Conservation (phyloP, 257 asterid species). For the Gentiana macrophylla region DNA sequence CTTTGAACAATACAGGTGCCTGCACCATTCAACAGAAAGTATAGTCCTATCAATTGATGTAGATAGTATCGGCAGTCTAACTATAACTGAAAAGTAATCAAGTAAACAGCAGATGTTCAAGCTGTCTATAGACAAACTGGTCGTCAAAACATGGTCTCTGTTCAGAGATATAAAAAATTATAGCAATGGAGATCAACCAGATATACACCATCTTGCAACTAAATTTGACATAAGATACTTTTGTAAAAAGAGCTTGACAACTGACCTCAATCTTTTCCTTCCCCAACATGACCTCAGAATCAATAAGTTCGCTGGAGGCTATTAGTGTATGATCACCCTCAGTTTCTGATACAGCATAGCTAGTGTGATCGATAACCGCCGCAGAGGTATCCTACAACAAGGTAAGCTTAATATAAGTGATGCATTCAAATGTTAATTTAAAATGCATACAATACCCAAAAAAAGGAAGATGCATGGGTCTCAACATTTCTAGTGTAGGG, state of each 20-base stretch:
- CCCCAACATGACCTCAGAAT: slow-evolving; percentile 59
- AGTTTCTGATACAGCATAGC: slow-evolving; percentile 51
- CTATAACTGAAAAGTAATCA: background rate
- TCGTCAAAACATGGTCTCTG: background rate
- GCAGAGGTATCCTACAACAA: slow-evolving; percentile 49
- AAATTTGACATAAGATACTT: background rate
- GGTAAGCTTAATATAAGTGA: background rate
- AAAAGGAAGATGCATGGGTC: background rate
- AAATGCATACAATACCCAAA: background rate
- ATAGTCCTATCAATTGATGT: background rate
- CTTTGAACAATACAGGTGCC: slow-evolving; percentile 89
- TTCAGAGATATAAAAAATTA: background rate
- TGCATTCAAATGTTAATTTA: too few species aligned
- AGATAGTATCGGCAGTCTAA: background rate
- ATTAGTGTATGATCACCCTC: slow-evolving; percentile 68
- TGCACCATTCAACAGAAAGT: slow-evolving; percentile 15
- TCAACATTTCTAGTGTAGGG: too few species aligned
- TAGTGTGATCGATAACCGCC: slow-evolving; percentile 53
- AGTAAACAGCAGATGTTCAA: too few species aligned
- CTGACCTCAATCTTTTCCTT: slow-evolving; percentile 49
- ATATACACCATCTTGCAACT: background rate
- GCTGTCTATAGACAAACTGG: background rate
- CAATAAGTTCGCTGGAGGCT: slow-evolving; percentile 46
- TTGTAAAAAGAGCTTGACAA: background rate
- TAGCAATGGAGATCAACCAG: background rate